phyloP scores from a whole-genome alignment of 495 filamentous ascomycete genomes.

The Coniosporium apollinis region DNA sequence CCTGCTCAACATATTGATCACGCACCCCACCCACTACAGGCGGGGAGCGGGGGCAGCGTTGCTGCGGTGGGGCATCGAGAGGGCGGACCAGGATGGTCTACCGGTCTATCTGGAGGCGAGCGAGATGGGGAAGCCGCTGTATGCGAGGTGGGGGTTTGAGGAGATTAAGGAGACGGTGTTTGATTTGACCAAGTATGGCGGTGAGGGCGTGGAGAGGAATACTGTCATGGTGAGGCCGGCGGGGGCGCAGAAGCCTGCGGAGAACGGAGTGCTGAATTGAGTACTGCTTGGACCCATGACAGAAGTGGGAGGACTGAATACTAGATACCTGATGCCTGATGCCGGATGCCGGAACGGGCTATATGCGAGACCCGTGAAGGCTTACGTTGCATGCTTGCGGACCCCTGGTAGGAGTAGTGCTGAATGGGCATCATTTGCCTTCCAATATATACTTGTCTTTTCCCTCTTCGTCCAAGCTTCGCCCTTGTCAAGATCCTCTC shows the following conservation, averaged over 20 bases:
- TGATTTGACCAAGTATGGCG: slow-evolving; percentile 9
- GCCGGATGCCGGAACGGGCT: too few species aligned
- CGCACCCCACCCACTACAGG: slow-evolving; percentile 9
- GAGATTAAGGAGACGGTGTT: slow-evolving; percentile 7
- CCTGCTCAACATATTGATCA: slow-evolving; percentile 7
- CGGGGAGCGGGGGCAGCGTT: slow-evolving; percentile 9
- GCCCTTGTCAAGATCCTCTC: too few species aligned
- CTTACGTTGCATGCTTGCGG: too few species aligned
- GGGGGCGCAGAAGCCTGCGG: background rate
- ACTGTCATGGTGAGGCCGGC: slow-evolving; percentile 10
- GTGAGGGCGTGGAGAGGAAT: slow-evolving; percentile 5
- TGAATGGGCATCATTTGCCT: too few species aligned
- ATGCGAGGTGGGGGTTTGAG: slow-evolving; percentile 12
- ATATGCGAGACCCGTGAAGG: too few species aligned
- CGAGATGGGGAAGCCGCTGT: slow-evolving; percentile 11
- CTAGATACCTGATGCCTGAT: too few species aligned
- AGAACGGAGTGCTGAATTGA: too few species aligned
- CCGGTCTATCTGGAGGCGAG: slow-evolving; percentile 10
- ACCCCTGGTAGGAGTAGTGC: too few species aligned
- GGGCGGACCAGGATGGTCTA: slow-evolving; percentile 11
- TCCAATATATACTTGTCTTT: too few species aligned
- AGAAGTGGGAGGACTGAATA: too few species aligned
- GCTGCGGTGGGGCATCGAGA: slow-evolving; percentile 9
- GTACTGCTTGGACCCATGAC: too few species aligned
- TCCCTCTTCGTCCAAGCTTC: too few species aligned